Percentiles rank a stretch among this genome's conserved stretches.
phyloP scores from a whole-genome alignment of 192 early-diverging fungal species.

The Backusella tuberculispora region DNA sequence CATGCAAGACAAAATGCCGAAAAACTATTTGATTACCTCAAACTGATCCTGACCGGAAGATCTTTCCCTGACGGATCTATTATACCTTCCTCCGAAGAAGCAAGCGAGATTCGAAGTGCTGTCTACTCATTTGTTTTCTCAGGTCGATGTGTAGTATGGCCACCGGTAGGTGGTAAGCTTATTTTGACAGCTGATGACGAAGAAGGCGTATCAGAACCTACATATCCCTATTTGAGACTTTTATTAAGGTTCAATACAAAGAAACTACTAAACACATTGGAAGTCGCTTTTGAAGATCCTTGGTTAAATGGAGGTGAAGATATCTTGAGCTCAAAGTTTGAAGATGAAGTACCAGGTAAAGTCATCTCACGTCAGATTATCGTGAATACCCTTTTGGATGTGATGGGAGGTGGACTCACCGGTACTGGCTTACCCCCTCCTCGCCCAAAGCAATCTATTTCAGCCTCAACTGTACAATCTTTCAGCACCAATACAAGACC shows the following conservation, averaged over 20 bases:
- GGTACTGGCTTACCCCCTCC: conserved; percentile 31
- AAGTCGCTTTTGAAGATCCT: conserved; percentile 62
- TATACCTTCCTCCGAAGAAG: conserved; percentile 39
- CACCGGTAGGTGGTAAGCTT: conserved; percentile 53
- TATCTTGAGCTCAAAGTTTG: conserved; percentile 41
- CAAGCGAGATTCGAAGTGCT: conserved; percentile 54
- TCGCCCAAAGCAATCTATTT: conserved; percentile 32
- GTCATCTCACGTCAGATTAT: conserved; percentile 63
- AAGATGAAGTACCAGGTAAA: conserved; percentile 56
- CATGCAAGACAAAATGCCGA: conserved; percentile 40
- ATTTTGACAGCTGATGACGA: conserved; percentile 57
- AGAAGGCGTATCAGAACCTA: conserved; percentile 55
- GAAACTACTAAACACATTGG: conserved; percentile 55
- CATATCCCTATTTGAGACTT: conserved; percentile 61
- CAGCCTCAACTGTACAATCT: conserved; percentile 38
- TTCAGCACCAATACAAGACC: conserved; percentile 22
- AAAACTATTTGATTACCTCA: conserved; percentile 57
- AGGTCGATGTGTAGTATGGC: conserved; percentile 65
- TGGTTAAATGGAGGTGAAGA: conserved; percentile 58
- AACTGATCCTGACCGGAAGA: conserved; percentile 51
- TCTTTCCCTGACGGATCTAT: conserved; percentile 53
- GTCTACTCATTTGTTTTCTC: conserved; percentile 67
- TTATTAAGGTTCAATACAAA: conserved; percentile 56
- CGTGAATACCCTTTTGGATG: conserved; percentile 62
- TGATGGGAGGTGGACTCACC: conserved; percentile 45